Evolutionary conservation across 1,139 yeast species (phyloP), one percentile per base, ranked within the genome.

Genomic region (Hemisphaericaspora xylofermentans): DNA sequence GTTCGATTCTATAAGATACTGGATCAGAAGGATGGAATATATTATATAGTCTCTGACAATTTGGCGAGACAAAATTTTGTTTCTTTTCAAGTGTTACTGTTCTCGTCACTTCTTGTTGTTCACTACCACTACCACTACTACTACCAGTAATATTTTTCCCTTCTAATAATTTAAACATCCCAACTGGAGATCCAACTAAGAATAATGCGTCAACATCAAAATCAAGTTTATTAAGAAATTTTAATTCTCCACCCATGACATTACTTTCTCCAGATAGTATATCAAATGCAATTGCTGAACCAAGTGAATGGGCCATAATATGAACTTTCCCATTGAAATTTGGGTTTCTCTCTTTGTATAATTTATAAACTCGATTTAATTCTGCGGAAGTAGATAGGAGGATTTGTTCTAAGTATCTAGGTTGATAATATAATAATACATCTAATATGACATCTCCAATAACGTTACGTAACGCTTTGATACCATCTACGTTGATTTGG

Each of bases 11-110:
- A 57, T 88, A 88, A 0, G 94, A 91, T 21, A 89, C 82, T 0
- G 96, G 95, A 56, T 89, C 98, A 52, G 94, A 83, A 0, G 91
- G 88, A 53, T 91, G 95, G 64, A 84, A 88, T 4, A 89, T 63
- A 56, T 89, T 89, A 64, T 84, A 89, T 36, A 84, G 62, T 46
- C 82, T 77, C 8, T 67, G 58, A 49, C 85, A 82, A 36, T 74
- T 73, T 0, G 88, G 88, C 1, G 74, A 58, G 0, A 54, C 55
- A 18, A 53, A 49, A 0, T 39, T 39, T 22, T 48, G 39, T 7
- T 41, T 36, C 12, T 39, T 19, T 0, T 56, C 51, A 6, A 19
- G n/a, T 8, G 29, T 6, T 13, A 57, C 33, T 36, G 56, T 41
- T n/a, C 52, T 41, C 30, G 81, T 61, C 3, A n/a, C n/a, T n/a